phyloP scores from a whole-genome alignment of 768 basidiomycete genomes.

The Galerina marginata region DNA sequence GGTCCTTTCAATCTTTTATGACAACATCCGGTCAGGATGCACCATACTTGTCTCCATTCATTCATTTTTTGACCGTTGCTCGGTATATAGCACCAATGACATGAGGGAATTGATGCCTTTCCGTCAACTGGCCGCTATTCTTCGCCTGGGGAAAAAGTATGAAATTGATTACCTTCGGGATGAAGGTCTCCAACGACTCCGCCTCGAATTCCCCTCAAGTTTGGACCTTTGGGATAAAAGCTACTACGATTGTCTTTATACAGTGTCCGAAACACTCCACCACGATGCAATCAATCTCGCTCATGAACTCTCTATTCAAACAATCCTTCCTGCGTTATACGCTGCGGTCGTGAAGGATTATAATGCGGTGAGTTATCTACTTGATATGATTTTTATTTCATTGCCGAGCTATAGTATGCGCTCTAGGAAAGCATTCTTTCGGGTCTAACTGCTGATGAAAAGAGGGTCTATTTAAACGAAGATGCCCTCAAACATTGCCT shows the following conservation, averaged over 20 bases:
- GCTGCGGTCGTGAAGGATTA: background rate
- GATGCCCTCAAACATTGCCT: background rate
- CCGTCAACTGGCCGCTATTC: conserved; percentile 5
- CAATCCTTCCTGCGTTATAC: background rate
- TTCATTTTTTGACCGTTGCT: background rate
- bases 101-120: conserved; percentile 2
- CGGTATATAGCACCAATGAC: background rate
- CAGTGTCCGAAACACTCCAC: background rate
- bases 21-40: conserved; percentile 9
- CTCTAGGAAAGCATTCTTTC: background rate
- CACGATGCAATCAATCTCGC: conserved; percentile 1
- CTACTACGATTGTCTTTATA: background rate
- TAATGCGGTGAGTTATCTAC: background rate
- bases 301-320: conserved; percentile 7
- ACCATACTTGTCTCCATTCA: background rate
- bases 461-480: background rate
- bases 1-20: conserved; percentile 19
- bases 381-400: too few relatives aligned
- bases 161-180: conserved; percentile 13
- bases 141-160: conserved; percentile 23
- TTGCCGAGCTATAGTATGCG: background rate
- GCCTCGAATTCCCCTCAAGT: conserved; percentile 5
- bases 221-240: conserved; percentile 9
- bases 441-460: too few relatives aligned
- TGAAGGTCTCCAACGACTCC: conserved; percentile 13